Base-by-base conservation (phyloP, 192 early-diverging fungal species). In the Umbelopsis vinacea region DNA sequence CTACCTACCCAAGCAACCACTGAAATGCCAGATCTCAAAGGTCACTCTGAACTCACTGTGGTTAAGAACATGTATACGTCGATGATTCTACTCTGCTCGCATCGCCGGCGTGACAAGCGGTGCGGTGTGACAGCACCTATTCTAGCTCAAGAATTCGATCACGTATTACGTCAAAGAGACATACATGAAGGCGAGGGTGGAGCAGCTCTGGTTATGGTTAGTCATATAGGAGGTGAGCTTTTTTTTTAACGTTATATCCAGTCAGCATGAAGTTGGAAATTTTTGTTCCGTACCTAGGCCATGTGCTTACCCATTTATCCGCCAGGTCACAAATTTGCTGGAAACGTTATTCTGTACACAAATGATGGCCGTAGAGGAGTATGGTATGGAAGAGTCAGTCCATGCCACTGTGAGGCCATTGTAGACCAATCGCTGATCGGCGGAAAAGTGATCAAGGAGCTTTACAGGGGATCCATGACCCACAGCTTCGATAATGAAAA, bases 311-410 rank as follows among this genome's bases (percentile, higher is more conserved):
- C 22, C 40, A 22, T 33, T 66, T 50, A 50, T 21, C 48, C 48
- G 48, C 15, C 38, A 84, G 83, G 87, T 38, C 87, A 89, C 76
- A 89, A 86, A 74, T 89, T 84, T 75, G 87, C 87, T 9, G 87
- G 87, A 4, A 89, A 89, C 40, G 76, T 86, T 5, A 87, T 89
- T 54, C 76, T 85, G 40, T 84, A 87, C 74, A 75, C 76, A 29
- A 46, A 79, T 5, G 74, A 85, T 46, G 83, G 84, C 6, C 45
- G 46, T 71, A 77, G 79, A 66, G 85, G 85, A 19, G 73, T 89
- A 35, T 89, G 87, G 87, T 89, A 89, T 53, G 87, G 87, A 38
- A 76, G 85, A 47, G 87, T 89, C 2, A 78, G 79, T 15, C 70
- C 85, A 10, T 85, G 87, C 45, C 84, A 89, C 73, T 77, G 74